A percentile compares a stretch with the other conserved stretches of the same genome.
These are phyloP conservation scores for Cyberlindnera bimundalis DNA, from an alignment of 805 yeast genomes.

Conservation along the genomic window DNA sequence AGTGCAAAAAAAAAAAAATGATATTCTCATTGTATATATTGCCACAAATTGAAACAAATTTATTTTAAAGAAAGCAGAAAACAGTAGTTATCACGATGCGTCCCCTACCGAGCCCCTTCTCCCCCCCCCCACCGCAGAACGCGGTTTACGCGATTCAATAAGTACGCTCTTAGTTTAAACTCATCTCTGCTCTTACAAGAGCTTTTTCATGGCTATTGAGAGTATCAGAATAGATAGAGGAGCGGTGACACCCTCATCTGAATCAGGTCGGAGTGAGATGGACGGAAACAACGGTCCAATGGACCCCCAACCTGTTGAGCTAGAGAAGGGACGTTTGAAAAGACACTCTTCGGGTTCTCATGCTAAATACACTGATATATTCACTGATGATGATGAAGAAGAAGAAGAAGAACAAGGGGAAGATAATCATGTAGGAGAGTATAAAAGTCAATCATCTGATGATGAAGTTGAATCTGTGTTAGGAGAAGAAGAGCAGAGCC, in stretches of 20 bases:
- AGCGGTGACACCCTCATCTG: no score
- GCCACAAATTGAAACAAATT: not conserved
- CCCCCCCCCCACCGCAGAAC: no score
- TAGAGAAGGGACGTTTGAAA: not conserved
- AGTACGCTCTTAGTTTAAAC: no score
- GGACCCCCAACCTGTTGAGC: not conserved
- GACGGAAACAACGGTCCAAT: not conserved
- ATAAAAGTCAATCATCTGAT: not conserved
- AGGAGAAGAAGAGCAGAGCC: no score
- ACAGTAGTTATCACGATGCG: not conserved
- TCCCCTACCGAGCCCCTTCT: no score
- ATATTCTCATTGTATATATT: not conserved
- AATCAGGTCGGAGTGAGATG: no score
- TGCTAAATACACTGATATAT: not conserved
- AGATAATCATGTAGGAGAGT: no score
- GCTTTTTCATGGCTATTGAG: not conserved
- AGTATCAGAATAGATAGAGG: not conserved
- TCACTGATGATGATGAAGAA: conserved; percentile 1
- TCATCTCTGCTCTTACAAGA: no score
- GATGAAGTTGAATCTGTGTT: not conserved
- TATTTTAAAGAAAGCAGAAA: not conserved
- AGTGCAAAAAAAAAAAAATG: not conserved
- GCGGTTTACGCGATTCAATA: no score
- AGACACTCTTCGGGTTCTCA: not conserved
- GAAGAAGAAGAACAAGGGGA: not conserved